Conservation (phyloP, 1,284 basidiomycete species). For the Exobasidium rhododendri region DNA sequence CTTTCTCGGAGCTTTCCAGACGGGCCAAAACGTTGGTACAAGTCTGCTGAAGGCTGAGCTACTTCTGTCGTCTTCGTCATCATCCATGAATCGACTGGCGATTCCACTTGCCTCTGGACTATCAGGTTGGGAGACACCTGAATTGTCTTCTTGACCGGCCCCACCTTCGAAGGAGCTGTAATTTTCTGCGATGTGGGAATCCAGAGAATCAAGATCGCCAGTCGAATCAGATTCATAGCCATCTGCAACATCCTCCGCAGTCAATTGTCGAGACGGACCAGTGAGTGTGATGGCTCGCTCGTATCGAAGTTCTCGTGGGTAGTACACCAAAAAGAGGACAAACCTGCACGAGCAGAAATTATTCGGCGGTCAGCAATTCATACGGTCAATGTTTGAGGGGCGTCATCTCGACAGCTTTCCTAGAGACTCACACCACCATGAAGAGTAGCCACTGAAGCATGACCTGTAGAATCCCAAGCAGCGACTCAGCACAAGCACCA, state of each 20-base stretch:
- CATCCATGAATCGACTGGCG: neutral
- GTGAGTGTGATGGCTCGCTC: slow-evolving; percentile 44
- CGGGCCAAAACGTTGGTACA: slow-evolving; percentile 46
- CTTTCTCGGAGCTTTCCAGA: slow-evolving; percentile 46
- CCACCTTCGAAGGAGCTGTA: slow-evolving; percentile 27
- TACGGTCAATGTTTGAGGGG: too few species aligned
- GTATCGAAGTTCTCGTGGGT: slow-evolving; percentile 77
- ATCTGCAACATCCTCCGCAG: neutral
- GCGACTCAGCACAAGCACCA: slow-evolving; percentile 74
- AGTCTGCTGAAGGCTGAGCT: slow-evolving; percentile 44
- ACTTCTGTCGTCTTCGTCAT: slow-evolving; percentile 25
- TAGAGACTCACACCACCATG: slow-evolving; percentile 69
- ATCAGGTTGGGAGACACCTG: slow-evolving; percentile 1
- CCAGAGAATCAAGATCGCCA: slow-evolving; percentile 48
- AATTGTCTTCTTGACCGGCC: slow-evolving; percentile 5
- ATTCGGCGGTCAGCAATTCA: too few species aligned
- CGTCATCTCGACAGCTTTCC: too few species aligned
- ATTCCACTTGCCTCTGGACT: slow-evolving; percentile 7
- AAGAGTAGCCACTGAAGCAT: slow-evolving; percentile 82
- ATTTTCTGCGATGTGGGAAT: slow-evolving; percentile 48
- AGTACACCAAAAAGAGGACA: slow-evolving; percentile 87
- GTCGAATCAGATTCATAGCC: slow-evolving; percentile 21
- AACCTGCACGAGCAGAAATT: slow-evolving; percentile 56
- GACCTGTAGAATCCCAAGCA: slow-evolving; percentile 81
- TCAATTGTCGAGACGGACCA: slow-evolving; percentile 19